Evolutionary conservation across 139 green algal species (phyloP).

Genomic region (Dunaliella sp.): DNA sequence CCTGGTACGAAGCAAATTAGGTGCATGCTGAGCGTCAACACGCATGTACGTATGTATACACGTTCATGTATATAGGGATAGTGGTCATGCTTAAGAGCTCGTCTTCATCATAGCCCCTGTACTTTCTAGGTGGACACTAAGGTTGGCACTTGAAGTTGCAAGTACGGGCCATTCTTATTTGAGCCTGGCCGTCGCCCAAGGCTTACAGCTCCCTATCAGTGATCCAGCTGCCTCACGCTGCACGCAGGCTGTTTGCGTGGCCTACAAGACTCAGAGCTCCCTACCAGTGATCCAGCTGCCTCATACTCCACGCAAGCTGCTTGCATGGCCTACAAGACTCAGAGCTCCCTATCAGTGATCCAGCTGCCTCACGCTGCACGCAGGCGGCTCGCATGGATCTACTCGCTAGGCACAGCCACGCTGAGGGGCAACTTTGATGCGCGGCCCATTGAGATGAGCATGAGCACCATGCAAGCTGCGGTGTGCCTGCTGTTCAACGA

Average conservation of each 20-base stretch:
- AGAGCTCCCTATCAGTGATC: background rate
- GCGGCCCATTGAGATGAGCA: conserved; percentile 84
- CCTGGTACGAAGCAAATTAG: no score
- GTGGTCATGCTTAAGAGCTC: no score
- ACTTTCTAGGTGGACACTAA: no score
- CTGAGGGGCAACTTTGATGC: conserved; percentile 84
- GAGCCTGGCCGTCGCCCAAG: no score
- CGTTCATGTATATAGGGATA: no score
- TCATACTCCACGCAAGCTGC: conserved; percentile 81
- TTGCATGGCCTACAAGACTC: conserved; percentile 74
- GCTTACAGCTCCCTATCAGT: background rate
- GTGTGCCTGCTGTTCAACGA: conserved; percentile 91
- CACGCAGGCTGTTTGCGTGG: conserved; percentile 92
- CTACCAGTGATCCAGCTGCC: background rate
- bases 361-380: no score
- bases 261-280: background rate
- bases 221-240: no score
- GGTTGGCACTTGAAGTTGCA: no score
- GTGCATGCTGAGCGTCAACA: no score
- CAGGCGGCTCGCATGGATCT: conserved; percentile 94
- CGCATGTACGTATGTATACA: no score
- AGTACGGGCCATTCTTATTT: no score
- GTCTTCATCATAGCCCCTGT: no score
- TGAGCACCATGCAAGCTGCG: conserved; percentile 76
- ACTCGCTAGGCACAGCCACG: conserved; percentile 78